Evolutionary conservation across 2,329 filamentous ascomycete genomes (phyloP), one percentile per base, ranked within the genome.

Genomic region (Pseudogymnoascus pannorum): DNA sequence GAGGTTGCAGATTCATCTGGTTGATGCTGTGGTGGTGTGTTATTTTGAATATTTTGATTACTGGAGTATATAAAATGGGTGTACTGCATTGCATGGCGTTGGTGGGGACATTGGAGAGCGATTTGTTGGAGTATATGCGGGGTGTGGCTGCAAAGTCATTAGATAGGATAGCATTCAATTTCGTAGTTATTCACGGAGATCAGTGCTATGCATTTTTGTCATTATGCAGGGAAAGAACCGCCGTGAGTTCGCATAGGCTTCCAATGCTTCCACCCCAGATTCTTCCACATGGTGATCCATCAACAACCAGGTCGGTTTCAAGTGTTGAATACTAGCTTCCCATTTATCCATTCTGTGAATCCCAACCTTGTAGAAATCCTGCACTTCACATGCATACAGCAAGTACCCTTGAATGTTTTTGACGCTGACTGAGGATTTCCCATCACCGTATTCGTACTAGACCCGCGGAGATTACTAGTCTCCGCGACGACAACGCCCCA

Each of bases 1-100:
- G 85, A 87, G 74, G 84, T 87, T 22, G 71, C 69, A 12, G 71
- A 71, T 68, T 66, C 67, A 9, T 60, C 22, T 14, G 33, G 60
- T 61, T 61, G 48, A 54, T 54, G 6, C 4, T n/a, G n/a, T 29
- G 26, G 48, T 7, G 6, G 2, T n/a, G n/a, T 29, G 26, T 24
- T 7, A 20, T 18, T 18, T n/a, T 31, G 48, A 11, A 54, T 4
- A 54, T 54, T 54, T 54, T 54, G 48, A 16, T 54, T 54, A n/a
- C 31, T 31, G 48, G 48, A 9, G 48, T 54, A 54, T 54, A 54
- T 54, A 54, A 54, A 54, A 18, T 26, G 26, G 48, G 48, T 7
- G 48, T 26, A 26, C 20, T 54, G 48, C 26, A 31, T 54, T 54
- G 48, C 48, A 54, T 31, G 48, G 48, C 5, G 48, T 54, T 54